phyloP scores from a whole-genome alignment of 495 filamentous ascomycete genomes.

The Penicillium egyptiacum region DNA sequence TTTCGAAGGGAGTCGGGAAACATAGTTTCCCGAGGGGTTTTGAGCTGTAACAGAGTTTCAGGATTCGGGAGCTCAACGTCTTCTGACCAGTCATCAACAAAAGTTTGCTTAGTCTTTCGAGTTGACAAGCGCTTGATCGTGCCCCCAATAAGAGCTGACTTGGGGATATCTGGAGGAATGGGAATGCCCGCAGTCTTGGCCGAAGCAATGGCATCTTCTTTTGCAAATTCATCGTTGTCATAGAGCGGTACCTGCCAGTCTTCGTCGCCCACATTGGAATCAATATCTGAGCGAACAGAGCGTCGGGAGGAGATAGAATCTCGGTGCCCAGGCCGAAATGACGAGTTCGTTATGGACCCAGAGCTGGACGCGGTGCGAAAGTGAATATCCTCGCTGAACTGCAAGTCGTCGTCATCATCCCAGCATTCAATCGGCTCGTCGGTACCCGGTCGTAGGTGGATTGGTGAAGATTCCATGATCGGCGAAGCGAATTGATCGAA shows the following conservation, averaged over 20 bases:
- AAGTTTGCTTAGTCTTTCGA: constrained; percentile 71
- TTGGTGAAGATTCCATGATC: constrained; percentile 58
- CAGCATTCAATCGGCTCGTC: constrained; percentile 75
- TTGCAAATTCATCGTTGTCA: constrained; percentile 76
- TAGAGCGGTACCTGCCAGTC: constrained; percentile 80
- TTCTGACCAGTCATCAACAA: constrained; percentile 87
- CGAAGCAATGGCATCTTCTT: constrained; percentile 78
- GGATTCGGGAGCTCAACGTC: constrained; percentile 78
- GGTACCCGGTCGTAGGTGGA: constrained; percentile 53
- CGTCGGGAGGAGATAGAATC: constrained; percentile 75
- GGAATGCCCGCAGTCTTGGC: constrained; percentile 89
- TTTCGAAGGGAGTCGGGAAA: constrained; percentile 71
- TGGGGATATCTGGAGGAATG: constrained; percentile 83
- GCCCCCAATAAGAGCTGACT: constrained; percentile 89
- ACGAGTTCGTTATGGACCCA: constrained; percentile 51
- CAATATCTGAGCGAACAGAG: constrained; percentile 77
- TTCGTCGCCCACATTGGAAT: constrained; percentile 73
- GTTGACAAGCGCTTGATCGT: constrained; percentile 90
- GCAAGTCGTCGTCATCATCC: constrained; percentile 82
- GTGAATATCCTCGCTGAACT: constrained; percentile 69
- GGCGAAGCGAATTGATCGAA: background rate
- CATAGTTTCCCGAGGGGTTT: constrained; percentile 53
- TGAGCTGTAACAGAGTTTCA: constrained; percentile 62
- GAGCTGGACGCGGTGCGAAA: constrained; percentile 64
- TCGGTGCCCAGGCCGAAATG: constrained; percentile 57